Evolutionary conservation across 441 rosid species (phyloP), one percentile per base, ranked within the genome.

Genomic region (Brassica hybrid): DNA sequence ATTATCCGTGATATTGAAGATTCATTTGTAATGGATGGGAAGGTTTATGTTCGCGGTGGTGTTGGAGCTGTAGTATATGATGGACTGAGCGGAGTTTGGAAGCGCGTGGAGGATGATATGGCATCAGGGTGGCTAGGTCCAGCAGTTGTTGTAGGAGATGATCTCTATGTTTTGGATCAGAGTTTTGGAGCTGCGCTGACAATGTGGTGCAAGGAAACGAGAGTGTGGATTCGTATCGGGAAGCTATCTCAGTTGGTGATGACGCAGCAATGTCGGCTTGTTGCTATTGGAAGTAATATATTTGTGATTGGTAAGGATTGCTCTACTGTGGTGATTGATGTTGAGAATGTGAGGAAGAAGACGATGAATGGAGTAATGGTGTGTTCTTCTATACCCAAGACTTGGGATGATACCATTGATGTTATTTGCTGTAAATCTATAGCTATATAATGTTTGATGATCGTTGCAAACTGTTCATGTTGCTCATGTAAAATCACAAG

Each of bases 51-150:
- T 45, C 90, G 87, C 0, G 79, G 88, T 17, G 79, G 85, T 63
- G 73, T 65, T 71, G 85, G 88, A 72, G 85, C 84, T 36, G 84
- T 80, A 0, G 82, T 84, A 43, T 91, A 90, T 11, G 87, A 86
- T 36, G 89, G 91, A 50, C 82, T 71, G 2, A 83, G 63, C 23
- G 83, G 86, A 36, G 84, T 70, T 1, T 94, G 98, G 98, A 79
- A 86, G 78, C 90, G 67, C 14, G 88, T 85, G 69, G 96, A 90
- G 74, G 85, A 82, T 60, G 87, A 84, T 71, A 79, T 94, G 64
- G 88, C 86, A 1, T 85, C 88, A 11, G 97, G 98, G 63, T 93
- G 95, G 97, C 80, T 60, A 14, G 98, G 97, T 76, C 95, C 95
- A n/a, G 95, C 97, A 3, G 91, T 88, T 27, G 88, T 86, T 17